Evolutionary conservation across 2,329 filamentous ascomycete genomes (phyloP), one percentile per base, ranked within the genome.

Genomic region (Elsinoe fawcettii): DNA sequence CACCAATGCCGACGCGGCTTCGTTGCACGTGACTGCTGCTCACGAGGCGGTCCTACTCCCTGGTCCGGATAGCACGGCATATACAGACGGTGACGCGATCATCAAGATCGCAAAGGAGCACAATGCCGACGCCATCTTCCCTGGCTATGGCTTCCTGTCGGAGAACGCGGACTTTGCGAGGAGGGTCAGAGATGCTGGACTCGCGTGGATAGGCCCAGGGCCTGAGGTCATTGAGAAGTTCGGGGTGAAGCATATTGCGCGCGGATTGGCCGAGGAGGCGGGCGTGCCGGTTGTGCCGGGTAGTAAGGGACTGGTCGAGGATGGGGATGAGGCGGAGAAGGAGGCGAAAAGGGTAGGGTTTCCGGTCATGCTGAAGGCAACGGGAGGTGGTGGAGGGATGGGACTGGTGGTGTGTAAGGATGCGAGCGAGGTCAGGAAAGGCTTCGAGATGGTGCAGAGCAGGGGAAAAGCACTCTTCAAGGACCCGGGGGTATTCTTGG

Each of bases 401-500:
- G 90, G 90, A 2, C 84, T 95, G 77, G 79, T 88, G 34, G 89
- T 89, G 58, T 90, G 90, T 60, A 70, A 82, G 66, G 79, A 76
- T 9, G 79, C 84, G 51, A 77, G 78, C 6, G 87, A 92, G 64
- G 91, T 95, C 59, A 72, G 80, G 55, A 75, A 81, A 8, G 87
- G 89, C 65, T 69, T 69, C 58, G 63, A 65, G 37, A 67, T 61
- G 55, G 90, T 90, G 1, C 80, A 86, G 57, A 87, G 85, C 25
- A 83, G 92, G 70, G 89, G 88, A 0, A 76, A 81, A 59, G 86
- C 87, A 1, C 84, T 90, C 0, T 95, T 95, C 69, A 90, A 90
- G 55, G 87, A 91, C 61, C 82, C 89, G 64, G 87, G 89, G 5
- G 86, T 95, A 75, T 82, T 95, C 60, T 86, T 95, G 22, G 90